Base-by-base conservation (phyloP, 768 basidiomycete species). In the Suillus weaverae region DNA sequence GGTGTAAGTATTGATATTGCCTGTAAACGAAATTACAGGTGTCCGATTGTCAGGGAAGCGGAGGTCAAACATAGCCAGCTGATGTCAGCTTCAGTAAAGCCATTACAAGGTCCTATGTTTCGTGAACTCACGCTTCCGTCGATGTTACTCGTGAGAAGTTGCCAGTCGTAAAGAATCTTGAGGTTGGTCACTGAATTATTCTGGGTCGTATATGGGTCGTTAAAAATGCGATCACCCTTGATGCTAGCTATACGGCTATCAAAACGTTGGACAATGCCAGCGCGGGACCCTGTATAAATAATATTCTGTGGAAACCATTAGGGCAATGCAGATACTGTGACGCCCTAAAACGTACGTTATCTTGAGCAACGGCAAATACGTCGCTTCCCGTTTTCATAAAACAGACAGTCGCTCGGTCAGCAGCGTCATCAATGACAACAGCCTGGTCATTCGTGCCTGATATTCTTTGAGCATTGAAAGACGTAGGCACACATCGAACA, bases 61-160 rank as follows among this genome's bases (percentile, higher is more conserved):
- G 60, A 89, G 73, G 74, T 92, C 90, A 66, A 84, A 89, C 4
- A 82, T 76, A 54, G 84, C 81, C 20, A 91, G 77, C 90, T 90
- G 62, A 41, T 44, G 36, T 41, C n/a, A 41, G 46, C n/a, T 4
- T 70, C 8, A 67, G 55, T 51, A 46, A 43, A 35, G 35, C 7
- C 39, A 30, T 26, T 44, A 44, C 54, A 48, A 48, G 62, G 64
- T 5, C 16, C n/a, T n/a, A 44, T 3, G 30, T 18, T 30, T 59
- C 6, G 32, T 60, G 39, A 22, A 77, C 85, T 64, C 66, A 89
- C 91, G 33, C 83, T 74, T 32, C 90, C 90, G 62, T 87, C 79
- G 64, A 90, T 80, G 26, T 85, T 84, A 71, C 85, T 83, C 0
- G 82, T 79, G 2, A 92, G 70, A 18, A 92, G 76, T 68, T 85